Base-by-base conservation (phyloP, 1,139 yeast genomes). In the Saccharomyces pastorianus region DNA sequence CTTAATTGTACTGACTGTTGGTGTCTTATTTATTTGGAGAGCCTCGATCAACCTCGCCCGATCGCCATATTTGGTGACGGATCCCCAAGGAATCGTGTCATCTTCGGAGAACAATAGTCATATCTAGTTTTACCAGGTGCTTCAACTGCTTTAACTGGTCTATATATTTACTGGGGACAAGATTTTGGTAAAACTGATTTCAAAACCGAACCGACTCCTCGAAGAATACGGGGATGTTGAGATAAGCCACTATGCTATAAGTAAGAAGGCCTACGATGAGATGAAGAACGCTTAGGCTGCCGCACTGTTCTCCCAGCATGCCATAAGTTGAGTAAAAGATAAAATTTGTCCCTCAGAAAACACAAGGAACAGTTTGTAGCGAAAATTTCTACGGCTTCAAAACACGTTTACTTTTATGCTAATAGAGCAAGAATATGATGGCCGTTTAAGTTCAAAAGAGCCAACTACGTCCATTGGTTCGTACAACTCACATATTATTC, bases 81-180 rank as follows among this genome's bases (percentile, higher is more conserved):
- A 50, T 62, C 73, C 32, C 71, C 72, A 23, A 67, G 73, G 54
- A 71, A 65, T 59, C 61, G 70, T 42, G 64, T 55, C 44, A 64
- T 68, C 54, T 73, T 80, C 32, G 80, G 80, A 23, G 80, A 38
- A 6, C 5, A 17, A 7, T 11, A 17, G 13, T 38, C 42, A 85
- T 51, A 81, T 85, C n/a, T n/a, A n/a, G n/a, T n/a, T n/a, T n/a
- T n/a, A n/a, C n/a, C n/a, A n/a, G n/a, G n/a, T n/a, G n/a, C n/a
- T n/a, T n/a, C n/a, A n/a, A n/a, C n/a, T n/a, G n/a, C n/a, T n/a
- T n/a, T n/a, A n/a, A n/a, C n/a, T n/a, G n/a, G n/a, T 6, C 70
- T 80, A 56, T 81, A 74, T 67, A 68, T 81, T 47, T 81, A 81
- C 65, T 84, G 81, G 65, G 85, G 85, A 53, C 85, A 81, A 64